Evolutionary conservation across 345 rosid genomes (phyloP).

Genomic region (Populus pruinosa): DNA sequence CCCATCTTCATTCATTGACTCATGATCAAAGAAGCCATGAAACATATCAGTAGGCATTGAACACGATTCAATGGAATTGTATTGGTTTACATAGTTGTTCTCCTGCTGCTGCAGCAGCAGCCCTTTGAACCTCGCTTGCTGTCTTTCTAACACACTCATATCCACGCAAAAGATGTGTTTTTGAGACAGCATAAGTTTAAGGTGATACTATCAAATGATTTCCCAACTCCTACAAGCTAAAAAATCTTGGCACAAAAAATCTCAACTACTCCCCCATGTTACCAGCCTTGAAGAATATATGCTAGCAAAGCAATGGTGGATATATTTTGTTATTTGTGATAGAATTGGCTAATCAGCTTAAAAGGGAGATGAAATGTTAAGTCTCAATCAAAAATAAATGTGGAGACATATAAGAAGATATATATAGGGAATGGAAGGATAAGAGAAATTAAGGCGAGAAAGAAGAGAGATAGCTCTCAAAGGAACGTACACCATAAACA

Average conservation of each 20-base stretch:
- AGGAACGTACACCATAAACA: conserved; percentile 23
- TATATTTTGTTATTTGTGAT: background rate
- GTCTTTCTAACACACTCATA: conserved; percentile 32
- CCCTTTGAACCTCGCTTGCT: conserved; percentile 27
- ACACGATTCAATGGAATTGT: conserved; percentile 12
- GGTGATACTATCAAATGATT: background rate
- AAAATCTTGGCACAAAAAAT: background rate
- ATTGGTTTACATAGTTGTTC: conserved; percentile 15
- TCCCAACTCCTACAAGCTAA: background rate
- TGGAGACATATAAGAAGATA: background rate
- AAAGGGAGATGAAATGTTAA: background rate
- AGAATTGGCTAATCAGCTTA: background rate
- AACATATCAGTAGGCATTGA: conserved; percentile 25
- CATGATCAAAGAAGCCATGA: conserved; percentile 23
- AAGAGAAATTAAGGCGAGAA: background rate
- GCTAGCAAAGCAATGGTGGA: background rate
- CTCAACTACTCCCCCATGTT: background rate
- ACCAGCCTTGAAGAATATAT: background rate
- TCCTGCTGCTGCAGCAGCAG: conserved; percentile 32
- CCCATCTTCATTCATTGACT: background rate
- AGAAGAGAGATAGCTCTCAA: background rate
- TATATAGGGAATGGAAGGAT: background rate
- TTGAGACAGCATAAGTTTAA: background rate
- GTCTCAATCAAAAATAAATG: conserved; percentile 8
- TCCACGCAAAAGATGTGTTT: conserved; percentile 21